Percentiles rank a stretch among this genome's conserved stretches.
Evolutionary conservation across 257 asterid genomes (phyloP).

Genomic region (Leptodermis oblonga): DNA sequence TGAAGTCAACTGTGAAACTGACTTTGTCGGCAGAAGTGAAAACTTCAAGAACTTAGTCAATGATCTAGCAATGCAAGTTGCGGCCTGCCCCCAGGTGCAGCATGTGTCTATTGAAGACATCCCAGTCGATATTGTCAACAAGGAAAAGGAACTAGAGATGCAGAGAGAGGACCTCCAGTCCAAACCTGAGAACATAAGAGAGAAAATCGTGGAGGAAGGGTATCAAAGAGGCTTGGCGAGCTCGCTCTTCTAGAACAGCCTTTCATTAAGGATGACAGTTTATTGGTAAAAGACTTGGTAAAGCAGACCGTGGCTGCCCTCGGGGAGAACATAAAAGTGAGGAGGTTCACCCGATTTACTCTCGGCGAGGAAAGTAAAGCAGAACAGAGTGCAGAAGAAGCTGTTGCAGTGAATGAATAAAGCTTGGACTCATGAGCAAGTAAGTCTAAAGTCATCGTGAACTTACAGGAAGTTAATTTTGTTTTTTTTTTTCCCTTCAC

Average conservation of each 20-base stretch:
- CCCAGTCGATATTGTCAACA: conserved; percentile 45
- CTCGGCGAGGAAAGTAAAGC: conserved; percentile 54
- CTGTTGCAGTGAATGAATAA: conserved; percentile 6
- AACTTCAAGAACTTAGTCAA: conserved; percentile 65
- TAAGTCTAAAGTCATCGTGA: background rate
- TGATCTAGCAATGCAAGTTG: conserved; percentile 96
- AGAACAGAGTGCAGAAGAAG: conserved; percentile 27
- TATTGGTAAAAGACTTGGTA: conserved; percentile 79
- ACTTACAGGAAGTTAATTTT: background rate
- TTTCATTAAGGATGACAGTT: conserved; percentile 63
- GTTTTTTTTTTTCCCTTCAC: background rate
- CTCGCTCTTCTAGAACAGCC: conserved; percentile 80
- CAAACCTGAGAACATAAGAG: conserved; percentile 84
- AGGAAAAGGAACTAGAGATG: conserved; percentile 86
- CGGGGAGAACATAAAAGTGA: conserved; percentile 88
- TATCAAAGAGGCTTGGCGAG: conserved; percentile 90
- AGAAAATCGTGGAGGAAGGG: conserved; percentile 84
- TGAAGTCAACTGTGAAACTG: conserved; percentile 95
- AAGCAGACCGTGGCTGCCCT: conserved; percentile 88
- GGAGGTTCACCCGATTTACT: conserved; percentile 76
- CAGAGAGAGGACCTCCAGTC: conserved; percentile 88
- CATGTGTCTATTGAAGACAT: conserved; percentile 70
- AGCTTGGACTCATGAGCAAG: background rate
- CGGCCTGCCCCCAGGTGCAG: conserved; percentile 82
- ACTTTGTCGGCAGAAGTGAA: conserved; percentile 88